Base-by-base conservation (phyloP, 768 basidiomycete species). In the Pholiota molesta region DNA sequence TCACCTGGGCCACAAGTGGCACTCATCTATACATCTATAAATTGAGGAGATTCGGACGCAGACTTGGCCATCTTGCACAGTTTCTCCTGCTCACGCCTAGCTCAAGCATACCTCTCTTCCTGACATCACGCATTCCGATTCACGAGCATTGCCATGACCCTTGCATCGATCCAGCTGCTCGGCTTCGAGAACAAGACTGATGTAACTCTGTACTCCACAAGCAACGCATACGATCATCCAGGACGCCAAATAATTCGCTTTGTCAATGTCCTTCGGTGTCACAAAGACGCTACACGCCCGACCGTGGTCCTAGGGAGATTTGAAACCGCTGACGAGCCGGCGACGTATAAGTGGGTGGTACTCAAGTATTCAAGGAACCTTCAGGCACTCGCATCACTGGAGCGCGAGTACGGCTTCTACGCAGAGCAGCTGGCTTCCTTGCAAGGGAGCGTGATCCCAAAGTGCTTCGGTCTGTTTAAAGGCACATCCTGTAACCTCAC, bases 371-470 rank as follows among this genome's bases (percentile, higher is more conserved):
- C 52, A 16, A 54, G 16, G n/a, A 54, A 9, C 21, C 39, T 14
- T 45, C 11, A 17, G 10, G 23, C 37, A 29, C 21, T 45, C n/a
- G 44, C 19, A 6, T 44, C 29, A 39, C 17, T 54, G n/a, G 28
- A 29, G 40, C 39, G 16, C 55, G 55, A 57, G 17, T 44, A 44
- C 23, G 42, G 26, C 9, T 40, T 40, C 39, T 40, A 40, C 13
- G n/a, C 39, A 40, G 5, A n/a, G 6, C 31, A 31, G 11, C 39
- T 40, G 1, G 8, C 39, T 16, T 39, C 54, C n/a, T 39, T 57
- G 23, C 55, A 57, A 42, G 55, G 55, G 2, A 44, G 7, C 6
- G 39, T 57, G 10, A 42, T 57, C 29, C 55, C 55, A 11, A 44
- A 9, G 3, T 57, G 39, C 26, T 57, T 28, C 19, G 55, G 55